Base-by-base conservation (phyloP, 169 alveolate species). In the Perkinsus marinus region DNA sequence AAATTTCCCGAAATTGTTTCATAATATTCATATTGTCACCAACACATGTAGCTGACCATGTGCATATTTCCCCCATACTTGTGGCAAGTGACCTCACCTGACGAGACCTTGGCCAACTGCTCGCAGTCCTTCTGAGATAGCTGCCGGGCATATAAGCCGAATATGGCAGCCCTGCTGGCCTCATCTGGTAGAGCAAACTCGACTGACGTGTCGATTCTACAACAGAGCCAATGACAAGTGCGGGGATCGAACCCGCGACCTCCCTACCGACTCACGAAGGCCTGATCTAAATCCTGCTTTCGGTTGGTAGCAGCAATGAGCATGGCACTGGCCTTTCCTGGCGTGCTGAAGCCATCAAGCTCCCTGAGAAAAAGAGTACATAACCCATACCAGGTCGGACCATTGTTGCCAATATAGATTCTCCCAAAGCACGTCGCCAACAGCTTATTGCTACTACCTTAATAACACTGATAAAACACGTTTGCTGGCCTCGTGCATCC, bases 281-380 rank as follows among this genome's bases (percentile, higher is more conserved):
- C 98, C 39, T 96, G 95, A 92, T 97, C 98, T 17, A 97, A 90
- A 89, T 97, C 98, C 92, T 93, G 92, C 93, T 95, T 96, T 90
- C 98, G 94, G 92, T 97, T 97, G 16, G 98, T 96, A 17, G 98
- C 98, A 90, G 97, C 95, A 30, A 97, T 95, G 43, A 96, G 95
- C 16, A 96, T 90, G 41, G 93, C 92, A 43, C 90, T 93, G 2
- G 95, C 96, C 79, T 96, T 96, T 43, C 94, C 95, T 43, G 89
- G 94, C 46, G 97, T 95, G 91, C 96, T 98, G 93, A 97, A 96
- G 30, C 97, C 96, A 93, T 97, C 98, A 17, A 97, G 93, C 91
- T 97, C 95, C 69, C 97, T 89, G 34, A 57, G 79, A 30, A 13
- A 57, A 13, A 13, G 79, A 10, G 17, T 43, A 43, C 68, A 9